Evolutionary conservation across 805 yeast genomes (phyloP).

Genomic region (Candida taoyuanica): DNA sequence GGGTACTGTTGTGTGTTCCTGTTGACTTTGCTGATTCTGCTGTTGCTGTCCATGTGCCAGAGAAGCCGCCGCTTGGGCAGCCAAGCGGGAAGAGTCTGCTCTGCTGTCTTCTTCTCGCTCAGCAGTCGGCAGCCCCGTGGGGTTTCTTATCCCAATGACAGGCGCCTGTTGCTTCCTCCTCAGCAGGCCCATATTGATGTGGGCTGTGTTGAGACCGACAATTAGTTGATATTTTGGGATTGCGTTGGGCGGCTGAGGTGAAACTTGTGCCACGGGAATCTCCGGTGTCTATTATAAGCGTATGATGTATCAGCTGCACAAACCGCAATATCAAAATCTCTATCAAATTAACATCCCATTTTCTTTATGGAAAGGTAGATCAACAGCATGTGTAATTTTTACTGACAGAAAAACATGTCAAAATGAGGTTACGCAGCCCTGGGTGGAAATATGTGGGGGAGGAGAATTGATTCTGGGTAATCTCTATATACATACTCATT

Average conservation of each 20-base stretch:
- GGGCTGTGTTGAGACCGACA: neutral
- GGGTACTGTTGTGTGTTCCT: slow-evolving; percentile 1
- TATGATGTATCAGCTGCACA: neutral
- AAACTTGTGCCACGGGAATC: no score
- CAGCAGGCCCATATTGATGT: neutral
- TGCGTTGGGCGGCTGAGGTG: no score
- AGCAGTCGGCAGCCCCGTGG: slow-evolving; percentile 20
- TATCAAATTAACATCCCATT: neutral
- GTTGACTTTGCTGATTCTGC: slow-evolving; percentile 5
- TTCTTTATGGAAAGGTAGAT: no score
- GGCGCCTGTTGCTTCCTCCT: slow-evolving; percentile 7
- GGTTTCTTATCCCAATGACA: slow-evolving; percentile 20
- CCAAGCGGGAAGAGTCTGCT: slow-evolving; percentile 13
- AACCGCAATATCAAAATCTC: neutral
- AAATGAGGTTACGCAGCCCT: no score
- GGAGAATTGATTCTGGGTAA: no score
- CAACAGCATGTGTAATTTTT: no score
- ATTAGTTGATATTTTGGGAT: no score
- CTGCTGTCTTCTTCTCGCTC: neutral
- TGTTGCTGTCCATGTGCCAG: slow-evolving; percentile 9
- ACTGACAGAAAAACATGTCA: neutral
- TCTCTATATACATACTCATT: no score
- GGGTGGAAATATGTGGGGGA: no score
- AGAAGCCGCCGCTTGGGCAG: slow-evolving; percentile 25
- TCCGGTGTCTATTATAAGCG: no score